These are phyloP conservation scores for Tuber brumale DNA, from an alignment of 495 filamentous ascomycete genomes.

Conservation along the genomic window DNA sequence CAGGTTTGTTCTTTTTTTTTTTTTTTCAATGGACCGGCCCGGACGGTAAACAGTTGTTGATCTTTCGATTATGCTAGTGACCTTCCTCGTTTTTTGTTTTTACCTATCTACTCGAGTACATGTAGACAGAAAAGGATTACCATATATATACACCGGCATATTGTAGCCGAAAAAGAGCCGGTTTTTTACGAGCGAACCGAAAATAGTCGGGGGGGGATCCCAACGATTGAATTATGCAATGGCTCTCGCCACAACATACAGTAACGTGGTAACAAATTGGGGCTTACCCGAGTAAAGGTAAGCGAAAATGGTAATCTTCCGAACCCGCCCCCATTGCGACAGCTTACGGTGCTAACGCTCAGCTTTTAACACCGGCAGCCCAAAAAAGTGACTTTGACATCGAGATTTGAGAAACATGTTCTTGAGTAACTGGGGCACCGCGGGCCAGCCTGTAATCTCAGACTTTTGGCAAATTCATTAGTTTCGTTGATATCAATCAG, in stretches of 20 bases:
- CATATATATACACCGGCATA: neutral
- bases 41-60: neutral
- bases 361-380: too few relatives aligned
- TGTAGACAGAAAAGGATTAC: neutral
- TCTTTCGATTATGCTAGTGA: neutral
- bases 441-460: too few relatives aligned
- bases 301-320: neutral
- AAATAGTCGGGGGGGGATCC: neutral
- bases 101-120: neutral
- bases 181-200: neutral
- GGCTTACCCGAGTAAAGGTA: conserved; percentile 22
- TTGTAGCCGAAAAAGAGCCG: neutral
- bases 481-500: too few relatives aligned
- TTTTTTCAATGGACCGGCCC: neutral
- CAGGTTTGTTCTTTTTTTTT: neutral
- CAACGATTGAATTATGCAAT: conserved; percentile 15
- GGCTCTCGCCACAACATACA: conserved; percentile 21
- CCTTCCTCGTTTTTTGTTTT: neutral
- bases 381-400: too few relatives aligned
- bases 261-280: conserved; percentile 14
- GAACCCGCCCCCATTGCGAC: neutral
- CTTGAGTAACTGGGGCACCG: too few relatives aligned
- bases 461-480: too few relatives aligned
- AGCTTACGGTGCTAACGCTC: too few relatives aligned
- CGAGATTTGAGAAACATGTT: too few relatives aligned